Evolutionary conservation across 2,329 filamentous ascomycete species (phyloP).

Genomic region (Diaporthe sp.): DNA sequence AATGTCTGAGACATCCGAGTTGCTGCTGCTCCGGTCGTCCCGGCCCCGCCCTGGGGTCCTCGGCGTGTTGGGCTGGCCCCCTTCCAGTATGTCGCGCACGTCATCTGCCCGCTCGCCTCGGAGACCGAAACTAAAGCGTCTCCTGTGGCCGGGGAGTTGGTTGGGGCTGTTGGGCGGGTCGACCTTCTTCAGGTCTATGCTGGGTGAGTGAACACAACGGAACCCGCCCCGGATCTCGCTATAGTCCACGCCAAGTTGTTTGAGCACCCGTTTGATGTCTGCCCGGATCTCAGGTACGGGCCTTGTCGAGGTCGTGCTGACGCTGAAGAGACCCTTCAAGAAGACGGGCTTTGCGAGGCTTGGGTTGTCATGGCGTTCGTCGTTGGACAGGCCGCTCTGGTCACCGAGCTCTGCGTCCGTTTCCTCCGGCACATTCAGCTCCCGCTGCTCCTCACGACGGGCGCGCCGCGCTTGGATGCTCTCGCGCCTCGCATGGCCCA

Average conservation of each 20-base stretch:
- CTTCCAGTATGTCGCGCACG: conserved; percentile 70
- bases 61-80: conserved; percentile 61
- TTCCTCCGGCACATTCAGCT: conserved; percentile 74
- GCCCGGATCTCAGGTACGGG: conserved; percentile 86
- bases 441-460: conserved; percentile 72
- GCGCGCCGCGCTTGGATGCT: conserved; percentile 91
- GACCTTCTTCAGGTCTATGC: conserved; percentile 86
- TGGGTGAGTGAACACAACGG: conserved; percentile 87
- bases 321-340: conserved; percentile 96
- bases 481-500: conserved; percentile 90
- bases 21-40: conserved; percentile 82
- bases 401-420: conserved; percentile 84
- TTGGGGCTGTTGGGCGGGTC: conserved; percentile 74
- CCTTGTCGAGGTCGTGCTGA: conserved; percentile 95
- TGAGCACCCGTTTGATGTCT: conserved; percentile 92
- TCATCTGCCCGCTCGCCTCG: conserved; percentile 79
- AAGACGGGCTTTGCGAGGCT: conserved; percentile 94
- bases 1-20: conserved; percentile 84
- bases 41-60: conserved; percentile 57
- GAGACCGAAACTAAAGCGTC: conserved; percentile 88
- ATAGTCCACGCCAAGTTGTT: conserved; percentile 90
- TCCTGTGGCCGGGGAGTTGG: conserved; percentile 72
- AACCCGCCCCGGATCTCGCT: conserved; percentile 95
- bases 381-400: conserved; percentile 70
- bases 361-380: conserved; percentile 73